Conservation (phyloP, 2,329 filamentous ascomycete genomes). For the Ciborinia camelliae region DNA sequence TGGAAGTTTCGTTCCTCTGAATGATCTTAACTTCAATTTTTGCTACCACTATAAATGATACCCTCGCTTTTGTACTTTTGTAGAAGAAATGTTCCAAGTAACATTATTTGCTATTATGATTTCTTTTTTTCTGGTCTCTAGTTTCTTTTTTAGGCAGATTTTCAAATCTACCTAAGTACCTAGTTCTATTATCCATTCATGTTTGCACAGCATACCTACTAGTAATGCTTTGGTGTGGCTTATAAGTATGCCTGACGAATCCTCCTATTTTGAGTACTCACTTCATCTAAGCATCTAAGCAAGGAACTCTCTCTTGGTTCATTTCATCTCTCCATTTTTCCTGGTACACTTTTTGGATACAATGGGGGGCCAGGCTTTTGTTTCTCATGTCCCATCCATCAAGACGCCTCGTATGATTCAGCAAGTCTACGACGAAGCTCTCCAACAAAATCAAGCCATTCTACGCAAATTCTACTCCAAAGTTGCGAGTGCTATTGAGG, state of each 20-base stretch:
- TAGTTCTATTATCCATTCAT: too few species aligned
- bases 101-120: too few species aligned
- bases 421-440: conserved; percentile 53
- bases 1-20: too few species aligned
- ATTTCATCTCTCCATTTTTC: background rate
- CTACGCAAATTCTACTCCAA: conserved; percentile 51
- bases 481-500: conserved; percentile 62
- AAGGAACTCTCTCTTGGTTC: background rate
- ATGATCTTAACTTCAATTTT: too few species aligned
- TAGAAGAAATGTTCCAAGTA: too few species aligned
- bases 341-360: background rate
- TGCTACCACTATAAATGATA: too few species aligned
- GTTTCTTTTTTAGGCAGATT: too few species aligned
- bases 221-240: background rate
- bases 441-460: conserved; percentile 44
- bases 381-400: conserved; percentile 45
- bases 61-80: too few species aligned
- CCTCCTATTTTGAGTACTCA: background rate
- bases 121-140: background rate
- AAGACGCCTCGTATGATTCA: conserved; percentile 63
- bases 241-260: background rate
- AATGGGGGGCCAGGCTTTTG: conserved; percentile 68
- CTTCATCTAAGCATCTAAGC: background rate
- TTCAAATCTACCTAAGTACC: too few species aligned
- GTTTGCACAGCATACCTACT: background rate